A percentile compares a stretch with the other conserved stretches of the same genome.
Evolutionary conservation across 2,329 filamentous ascomycete species (phyloP).

Genomic region (Aspergillus aculeatus): DNA sequence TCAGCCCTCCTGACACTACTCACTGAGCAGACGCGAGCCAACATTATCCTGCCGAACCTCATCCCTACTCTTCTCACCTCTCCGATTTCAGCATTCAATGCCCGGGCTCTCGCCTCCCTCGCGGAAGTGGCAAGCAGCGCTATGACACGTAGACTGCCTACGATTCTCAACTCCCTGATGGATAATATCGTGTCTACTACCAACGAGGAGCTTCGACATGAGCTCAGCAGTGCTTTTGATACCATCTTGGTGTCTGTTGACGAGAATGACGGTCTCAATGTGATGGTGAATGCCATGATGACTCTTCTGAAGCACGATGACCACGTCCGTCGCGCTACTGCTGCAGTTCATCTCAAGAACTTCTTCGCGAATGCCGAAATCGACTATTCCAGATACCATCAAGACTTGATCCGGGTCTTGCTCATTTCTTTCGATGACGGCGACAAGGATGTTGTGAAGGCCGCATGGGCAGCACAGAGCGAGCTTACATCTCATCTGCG

Average conservation of each 20-base stretch:
- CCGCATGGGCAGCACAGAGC: constrained; percentile 81
- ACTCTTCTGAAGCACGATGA: constrained; percentile 89
- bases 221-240: constrained; percentile 80
- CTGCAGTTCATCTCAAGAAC: constrained; percentile 74
- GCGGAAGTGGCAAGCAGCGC: constrained; percentile 86
- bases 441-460: constrained; percentile 80
- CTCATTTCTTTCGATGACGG: constrained; percentile 89
- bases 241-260: constrained; percentile 89
- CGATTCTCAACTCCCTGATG: constrained; percentile 90
- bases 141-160: constrained; percentile 86
- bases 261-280: constrained; percentile 93
- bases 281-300: constrained; percentile 90
- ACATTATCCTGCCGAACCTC: constrained; percentile 93
- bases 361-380: constrained; percentile 81
- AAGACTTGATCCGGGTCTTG: constrained; percentile 86
- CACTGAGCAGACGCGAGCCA: constrained; percentile 88
- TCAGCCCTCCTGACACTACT: constrained; percentile 90
- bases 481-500: constrained; percentile 84
- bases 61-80: constrained; percentile 88
- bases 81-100: constrained; percentile 92
- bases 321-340: constrained; percentile 75
- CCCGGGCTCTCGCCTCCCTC: constrained; percentile 86
- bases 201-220: constrained; percentile 69
- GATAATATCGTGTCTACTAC: constrained; percentile 76
- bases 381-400: constrained; percentile 94